A percentile compares a stretch with the other conserved stretches of the same genome.
These are phyloP conservation scores for Chaetomidium leptoderma DNA, from an alignment of 495 filamentous ascomycete genomes.

Conservation along the genomic window DNA sequence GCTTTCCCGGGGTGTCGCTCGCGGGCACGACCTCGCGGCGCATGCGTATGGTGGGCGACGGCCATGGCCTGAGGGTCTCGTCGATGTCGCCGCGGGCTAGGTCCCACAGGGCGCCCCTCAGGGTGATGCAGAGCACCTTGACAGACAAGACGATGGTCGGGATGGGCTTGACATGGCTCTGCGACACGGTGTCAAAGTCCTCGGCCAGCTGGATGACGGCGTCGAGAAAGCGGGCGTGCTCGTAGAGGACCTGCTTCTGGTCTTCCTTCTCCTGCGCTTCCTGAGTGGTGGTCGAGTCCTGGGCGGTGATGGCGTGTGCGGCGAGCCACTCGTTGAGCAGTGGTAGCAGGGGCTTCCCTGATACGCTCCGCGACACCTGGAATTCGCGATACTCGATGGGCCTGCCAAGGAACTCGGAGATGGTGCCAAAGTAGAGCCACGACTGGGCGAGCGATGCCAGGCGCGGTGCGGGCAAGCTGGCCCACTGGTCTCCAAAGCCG, in stretches of 20 bases:
- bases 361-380: constrained; percentile 18
- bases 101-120: constrained; percentile 19
- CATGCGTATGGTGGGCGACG: constrained; percentile 8
- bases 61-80: constrained; percentile 17
- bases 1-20: constrained; percentile 6
- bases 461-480: constrained; percentile 21
- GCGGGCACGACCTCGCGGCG: constrained; percentile 15
- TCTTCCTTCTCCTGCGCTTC: constrained; percentile 5
- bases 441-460: constrained; percentile 26
- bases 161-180: constrained; percentile 22
- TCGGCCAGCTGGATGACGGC: constrained; percentile 22
- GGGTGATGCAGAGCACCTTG: constrained; percentile 24
- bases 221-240: constrained; percentile 22
- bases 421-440: constrained; percentile 28
- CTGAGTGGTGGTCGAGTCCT: background rate
- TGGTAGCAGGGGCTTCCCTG: constrained; percentile 16
- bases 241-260: constrained; percentile 13
- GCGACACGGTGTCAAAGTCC: constrained; percentile 27
- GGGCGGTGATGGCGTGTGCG: constrained; percentile 1
- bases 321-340: constrained; percentile 22
- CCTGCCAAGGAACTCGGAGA: constrained; percentile 28
- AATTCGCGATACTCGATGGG: constrained; percentile 23
- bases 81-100: constrained; percentile 16
- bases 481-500: constrained; percentile 28
- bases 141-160: constrained; percentile 26